Evolutionary conservation across 768 basidiomycete species (phyloP), one percentile per base, ranked within the genome.

Genomic region (Suillus subluteus): DNA sequence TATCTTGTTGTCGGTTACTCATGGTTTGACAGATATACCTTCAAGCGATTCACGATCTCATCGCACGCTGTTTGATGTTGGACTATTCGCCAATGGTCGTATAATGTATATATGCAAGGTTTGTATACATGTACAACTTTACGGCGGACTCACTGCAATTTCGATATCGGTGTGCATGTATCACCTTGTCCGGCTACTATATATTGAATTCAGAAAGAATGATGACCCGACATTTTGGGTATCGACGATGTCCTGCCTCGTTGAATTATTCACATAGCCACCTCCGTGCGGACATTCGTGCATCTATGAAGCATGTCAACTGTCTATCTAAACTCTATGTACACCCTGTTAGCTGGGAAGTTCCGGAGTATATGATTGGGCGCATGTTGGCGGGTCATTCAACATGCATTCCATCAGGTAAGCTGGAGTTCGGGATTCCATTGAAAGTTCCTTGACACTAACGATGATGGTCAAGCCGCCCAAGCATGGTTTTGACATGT

Each of bases 21-120:
- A 4, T 8, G n/a, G 6, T 62, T 44, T 12, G 63, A 54, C 76
- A 91, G 91, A 70, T 92, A 92, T 77, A 92, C 91, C 21, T 92
- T 92, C 84, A 92, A 92, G 77, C 83, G 91, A 38, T 92, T 92
- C 79, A 83, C 83, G 32, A 80, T 90, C 40, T 88, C 89, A 40
- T 88, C 86, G 40, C 82, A 84, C 52, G 85, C 82, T 16, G 86
- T 85, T 73, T 86, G 68, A 78, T 61, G 23, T 43, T 61, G 7
- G 16, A 21, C 26, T 21, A 21, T 40, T 61, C 18, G 58, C 9
- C 41, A 16, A 26, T 23, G 37, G n/a, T 23, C 23, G n/a, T 38
- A 38, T 55, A 21, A 55, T 55, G 30, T 38, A 43, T 61, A 61
- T 41, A 43, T 59, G 40, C 40, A 26, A 43, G 26, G 18, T 32